A percentile compares a stretch with the other conserved stretches of the same genome.
Conservation (phyloP, 805 yeast genomes). For the Pichia membranifaciens region DNA sequence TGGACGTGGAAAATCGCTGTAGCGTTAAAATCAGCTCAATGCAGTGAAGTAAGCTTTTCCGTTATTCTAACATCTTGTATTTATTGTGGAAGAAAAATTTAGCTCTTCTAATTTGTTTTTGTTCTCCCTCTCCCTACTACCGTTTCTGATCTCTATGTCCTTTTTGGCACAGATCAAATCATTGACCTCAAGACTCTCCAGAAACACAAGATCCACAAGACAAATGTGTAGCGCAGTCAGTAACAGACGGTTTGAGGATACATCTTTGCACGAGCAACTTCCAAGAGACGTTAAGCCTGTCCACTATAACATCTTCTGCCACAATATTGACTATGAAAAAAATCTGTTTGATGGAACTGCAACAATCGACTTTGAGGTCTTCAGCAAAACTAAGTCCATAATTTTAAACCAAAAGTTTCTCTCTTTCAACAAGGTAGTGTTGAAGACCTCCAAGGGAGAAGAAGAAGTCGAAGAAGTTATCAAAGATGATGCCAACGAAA, state of each 20-base stretch:
- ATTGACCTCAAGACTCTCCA: neutral
- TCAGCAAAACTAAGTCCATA: conserved; percentile 37
- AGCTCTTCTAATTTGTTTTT: neutral
- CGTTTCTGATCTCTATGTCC: neutral
- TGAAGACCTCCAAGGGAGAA: conserved; percentile 19
- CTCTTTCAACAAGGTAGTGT: conserved; percentile 25
- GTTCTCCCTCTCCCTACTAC: neutral
- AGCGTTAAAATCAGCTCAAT: too few species aligned
- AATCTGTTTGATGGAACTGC: conserved; percentile 45
- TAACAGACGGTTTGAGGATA: conserved; percentile 18
- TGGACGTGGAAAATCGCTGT: too few species aligned
- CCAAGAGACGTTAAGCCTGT: conserved; percentile 55
- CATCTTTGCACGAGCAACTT: conserved; percentile 43
- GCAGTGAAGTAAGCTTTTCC: too few species aligned
- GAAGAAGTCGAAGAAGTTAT: conserved; percentile 21
- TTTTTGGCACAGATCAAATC: neutral
- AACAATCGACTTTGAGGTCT: conserved; percentile 41
- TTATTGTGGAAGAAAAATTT: too few species aligned
- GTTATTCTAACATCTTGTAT: too few species aligned
- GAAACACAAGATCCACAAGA: neutral
- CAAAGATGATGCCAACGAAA: conserved; percentile 45
- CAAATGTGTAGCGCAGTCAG: conserved; percentile 5
- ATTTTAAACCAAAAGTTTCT: conserved; percentile 45
- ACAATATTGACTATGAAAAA: conserved; percentile 48
- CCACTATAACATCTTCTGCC: conserved; percentile 61